Evolutionary conservation across 2,329 filamentous ascomycete species (phyloP).

Genomic region (Cladorrhinum sp.): DNA sequence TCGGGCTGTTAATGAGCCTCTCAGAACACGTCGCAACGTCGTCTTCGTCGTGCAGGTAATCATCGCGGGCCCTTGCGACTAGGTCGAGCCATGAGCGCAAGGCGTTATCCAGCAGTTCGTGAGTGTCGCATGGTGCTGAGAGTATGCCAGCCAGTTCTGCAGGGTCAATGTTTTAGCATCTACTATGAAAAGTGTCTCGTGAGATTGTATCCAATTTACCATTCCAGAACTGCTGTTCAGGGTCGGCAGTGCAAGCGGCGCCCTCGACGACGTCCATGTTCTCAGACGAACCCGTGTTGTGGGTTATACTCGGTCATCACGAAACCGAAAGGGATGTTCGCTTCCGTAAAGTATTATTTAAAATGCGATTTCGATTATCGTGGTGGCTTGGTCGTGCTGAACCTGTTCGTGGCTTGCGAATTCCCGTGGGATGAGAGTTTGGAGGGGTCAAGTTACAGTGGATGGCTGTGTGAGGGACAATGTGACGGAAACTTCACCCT

Average conservation of each 20-base stretch:
- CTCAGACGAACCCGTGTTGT: constrained; percentile 25
- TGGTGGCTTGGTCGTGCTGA: background rate
- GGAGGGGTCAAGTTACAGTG: constrained; percentile 11
- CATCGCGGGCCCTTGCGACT: constrained; percentile 71
- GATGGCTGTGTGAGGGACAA: background rate
- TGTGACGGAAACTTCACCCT: background rate
- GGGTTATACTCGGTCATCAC: constrained; percentile 24
- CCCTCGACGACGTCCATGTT: constrained; percentile 66
- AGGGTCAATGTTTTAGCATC: background rate
- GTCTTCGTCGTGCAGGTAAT: constrained; percentile 71
- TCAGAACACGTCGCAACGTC: constrained; percentile 79
- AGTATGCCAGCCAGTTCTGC: constrained; percentile 50
- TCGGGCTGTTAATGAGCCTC: constrained; percentile 68
- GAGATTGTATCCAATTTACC: constrained; percentile 49
- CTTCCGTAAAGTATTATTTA: constrained; percentile 1
- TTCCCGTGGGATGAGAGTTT: constrained; percentile 3
- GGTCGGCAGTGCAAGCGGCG: constrained; percentile 65
- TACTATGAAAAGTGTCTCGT: background rate
- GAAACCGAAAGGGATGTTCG: constrained; percentile 12
- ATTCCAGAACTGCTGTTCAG: constrained; percentile 85
- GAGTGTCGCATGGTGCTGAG: constrained; percentile 44
- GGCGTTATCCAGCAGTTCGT: constrained; percentile 73
- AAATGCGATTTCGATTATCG: background rate
- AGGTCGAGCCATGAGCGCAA: constrained; percentile 81
- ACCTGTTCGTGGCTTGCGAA: background rate